Conservation (phyloP, 805 yeast genomes). For the Metschnikowia vanudenii region DNA sequence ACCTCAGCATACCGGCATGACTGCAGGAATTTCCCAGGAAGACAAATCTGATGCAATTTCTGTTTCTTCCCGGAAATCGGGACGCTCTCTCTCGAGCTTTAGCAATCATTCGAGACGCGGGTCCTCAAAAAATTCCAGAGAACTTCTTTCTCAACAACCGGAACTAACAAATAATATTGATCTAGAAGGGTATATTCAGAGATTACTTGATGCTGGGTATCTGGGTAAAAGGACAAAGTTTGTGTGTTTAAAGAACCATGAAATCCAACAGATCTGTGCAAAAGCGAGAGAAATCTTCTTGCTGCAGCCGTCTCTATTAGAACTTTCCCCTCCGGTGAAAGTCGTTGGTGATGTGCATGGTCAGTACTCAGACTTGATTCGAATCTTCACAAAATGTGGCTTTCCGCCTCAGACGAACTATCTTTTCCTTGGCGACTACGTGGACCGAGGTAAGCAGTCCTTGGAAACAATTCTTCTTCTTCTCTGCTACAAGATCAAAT, state of each 20-base stretch:
- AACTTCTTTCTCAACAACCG: constrained; percentile 13
- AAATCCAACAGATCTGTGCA: constrained; percentile 82
- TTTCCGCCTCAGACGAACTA: constrained; percentile 94
- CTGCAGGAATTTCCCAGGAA: constrained; percentile 10
- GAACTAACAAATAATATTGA: constrained; percentile 34
- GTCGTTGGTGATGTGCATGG: constrained; percentile 97
- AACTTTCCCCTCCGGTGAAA: constrained; percentile 81
- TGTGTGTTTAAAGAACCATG: constrained; percentile 79
- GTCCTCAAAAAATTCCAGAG: constrained; percentile 13
- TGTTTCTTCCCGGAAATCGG: constrained; percentile 17
- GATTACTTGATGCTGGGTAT: constrained; percentile 93
- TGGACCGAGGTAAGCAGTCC: constrained; percentile 95
- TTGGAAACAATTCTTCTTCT: constrained; percentile 85
- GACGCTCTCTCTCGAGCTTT: constrained; percentile 19
- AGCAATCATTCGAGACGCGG: constrained; percentile 17
- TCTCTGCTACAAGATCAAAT: constrained; percentile 90
- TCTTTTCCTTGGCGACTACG: constrained; percentile 92
- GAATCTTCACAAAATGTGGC: constrained; percentile 93
- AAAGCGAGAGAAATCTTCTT: constrained; percentile 86
- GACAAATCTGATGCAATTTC: constrained; percentile 20
- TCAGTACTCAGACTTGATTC: constrained; percentile 85
- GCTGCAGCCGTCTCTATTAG: constrained; percentile 86
- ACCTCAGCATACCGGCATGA: constrained; percentile 20
- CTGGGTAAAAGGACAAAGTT: constrained; percentile 89
- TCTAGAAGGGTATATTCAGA: constrained; percentile 86